These are phyloP conservation scores for Metschnikowia anglica DNA, from an alignment of 805 yeast genomes.

Conservation along the genomic window DNA sequence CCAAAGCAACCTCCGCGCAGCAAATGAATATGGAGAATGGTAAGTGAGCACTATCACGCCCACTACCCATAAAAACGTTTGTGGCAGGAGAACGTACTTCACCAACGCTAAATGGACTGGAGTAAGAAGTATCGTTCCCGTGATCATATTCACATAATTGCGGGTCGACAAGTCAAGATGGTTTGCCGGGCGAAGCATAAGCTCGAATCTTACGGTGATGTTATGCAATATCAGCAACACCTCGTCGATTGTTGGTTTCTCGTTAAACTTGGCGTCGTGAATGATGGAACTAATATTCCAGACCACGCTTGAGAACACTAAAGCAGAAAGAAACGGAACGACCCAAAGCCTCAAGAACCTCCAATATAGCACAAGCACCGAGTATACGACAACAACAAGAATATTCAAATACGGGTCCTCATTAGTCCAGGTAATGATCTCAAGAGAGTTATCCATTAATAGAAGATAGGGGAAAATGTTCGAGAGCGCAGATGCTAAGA, in stretches of 20 bases:
- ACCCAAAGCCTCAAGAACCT: conserved; percentile 30
- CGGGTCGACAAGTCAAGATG: conserved; percentile 26
- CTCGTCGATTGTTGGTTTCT: conserved; percentile 54
- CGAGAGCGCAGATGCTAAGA: conserved; percentile 46
- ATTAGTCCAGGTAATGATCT: conserved; percentile 56
- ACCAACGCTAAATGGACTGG: conserved; percentile 45
- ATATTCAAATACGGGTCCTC: conserved; percentile 49
- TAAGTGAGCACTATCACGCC: conserved; percentile 43
- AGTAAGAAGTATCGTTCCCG: conserved; percentile 36
- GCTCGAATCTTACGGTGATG: conserved; percentile 42
- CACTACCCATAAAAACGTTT: conserved; percentile 33
- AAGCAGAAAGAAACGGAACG: conserved; percentile 39
- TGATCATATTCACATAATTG: conserved; percentile 31
- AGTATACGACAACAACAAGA: conserved; percentile 38
- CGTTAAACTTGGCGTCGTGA: conserved; percentile 43
- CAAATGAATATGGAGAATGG: conserved; percentile 49
- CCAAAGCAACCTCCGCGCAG: conserved; percentile 49
- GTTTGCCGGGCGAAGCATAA: conserved; percentile 40
- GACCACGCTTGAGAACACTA: conserved; percentile 39
- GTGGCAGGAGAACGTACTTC: conserved; percentile 32
- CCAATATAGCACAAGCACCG: conserved; percentile 46
- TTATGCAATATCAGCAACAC: conserved; percentile 49
- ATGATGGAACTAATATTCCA: conserved; percentile 47
- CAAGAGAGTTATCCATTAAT: conserved; percentile 44
- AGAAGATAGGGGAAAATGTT: conserved; percentile 49